Percentiles rank a stretch among this genome's conserved stretches.
phyloP scores from a whole-genome alignment of 1,139 yeast species.

The Debaryomycetaceae sp. region DNA sequence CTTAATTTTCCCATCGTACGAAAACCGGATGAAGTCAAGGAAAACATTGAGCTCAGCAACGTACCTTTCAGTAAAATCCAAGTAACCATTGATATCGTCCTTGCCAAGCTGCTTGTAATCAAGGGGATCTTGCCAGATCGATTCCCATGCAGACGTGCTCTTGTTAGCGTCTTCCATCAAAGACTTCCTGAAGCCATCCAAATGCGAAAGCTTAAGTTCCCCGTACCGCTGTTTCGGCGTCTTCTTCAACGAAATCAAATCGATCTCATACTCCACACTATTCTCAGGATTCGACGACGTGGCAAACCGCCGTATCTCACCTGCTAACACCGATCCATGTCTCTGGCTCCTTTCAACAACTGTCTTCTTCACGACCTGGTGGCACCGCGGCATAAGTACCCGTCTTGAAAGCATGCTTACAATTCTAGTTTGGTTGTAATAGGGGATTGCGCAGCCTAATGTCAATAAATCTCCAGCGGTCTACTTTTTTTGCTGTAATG shows the following conservation, averaged over 20 bases:
- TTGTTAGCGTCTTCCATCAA: slow-evolving; percentile 3
- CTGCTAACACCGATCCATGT: not conserved
- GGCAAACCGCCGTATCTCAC: slow-evolving; percentile 7
- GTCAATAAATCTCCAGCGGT: not conserved
- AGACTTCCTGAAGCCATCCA: slow-evolving; percentile 1
- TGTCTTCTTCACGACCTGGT: not conserved
- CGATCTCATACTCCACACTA: slow-evolving; percentile 33
- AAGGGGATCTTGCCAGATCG: slow-evolving; percentile 7
- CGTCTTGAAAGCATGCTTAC: not conserved
- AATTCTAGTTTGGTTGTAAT: not conserved
- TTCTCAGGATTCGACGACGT: slow-evolving; percentile 11
- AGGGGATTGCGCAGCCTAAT: not conserved
- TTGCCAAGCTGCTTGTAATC: slow-evolving; percentile 7
- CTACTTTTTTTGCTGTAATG: too few species aligned
- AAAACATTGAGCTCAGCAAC: slow-evolving; percentile 20
- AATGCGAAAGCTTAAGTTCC: not conserved
- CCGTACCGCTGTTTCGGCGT: slow-evolving; percentile 14
- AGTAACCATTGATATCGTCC: slow-evolving; percentile 8
- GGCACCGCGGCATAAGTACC: not conserved
- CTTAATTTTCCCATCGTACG: slow-evolving; percentile 21
- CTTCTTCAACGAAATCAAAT: slow-evolving; percentile 30
- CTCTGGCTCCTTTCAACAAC: not conserved
- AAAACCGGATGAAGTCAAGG: slow-evolving; percentile 19
- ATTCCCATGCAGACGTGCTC: slow-evolving; percentile 5
- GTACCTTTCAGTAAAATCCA: slow-evolving; percentile 20